A percentile compares a stretch with the other conserved stretches of the same genome.
Evolutionary conservation across 2,329 filamentous ascomycete genomes (phyloP).

Genomic region (Acephala macrosclerotiorum): DNA sequence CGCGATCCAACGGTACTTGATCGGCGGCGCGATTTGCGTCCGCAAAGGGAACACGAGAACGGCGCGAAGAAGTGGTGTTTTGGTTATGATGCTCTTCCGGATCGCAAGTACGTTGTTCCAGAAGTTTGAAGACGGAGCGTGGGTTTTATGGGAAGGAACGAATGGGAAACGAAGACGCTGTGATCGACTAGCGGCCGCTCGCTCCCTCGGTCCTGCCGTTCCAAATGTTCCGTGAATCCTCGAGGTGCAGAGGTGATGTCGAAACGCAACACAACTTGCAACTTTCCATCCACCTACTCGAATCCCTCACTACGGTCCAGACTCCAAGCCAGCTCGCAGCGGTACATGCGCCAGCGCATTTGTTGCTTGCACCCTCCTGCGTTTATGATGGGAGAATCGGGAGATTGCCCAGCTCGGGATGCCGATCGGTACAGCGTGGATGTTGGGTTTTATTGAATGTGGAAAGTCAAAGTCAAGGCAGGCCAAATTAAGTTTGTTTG

Average conservation of each 20-base stretch:
- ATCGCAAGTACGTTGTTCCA: slow-evolving; percentile 1
- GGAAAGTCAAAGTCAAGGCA: slow-evolving; percentile 3
- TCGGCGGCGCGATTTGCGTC: slow-evolving; percentile 13
- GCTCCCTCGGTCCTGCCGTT: no score
- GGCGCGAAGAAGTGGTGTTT: slow-evolving; percentile 9
- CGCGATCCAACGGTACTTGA: slow-evolving; percentile 25
- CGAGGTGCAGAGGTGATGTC: no score
- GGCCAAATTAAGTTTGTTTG: slow-evolving; percentile 7
- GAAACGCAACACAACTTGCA: no score
- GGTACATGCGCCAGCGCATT: neutral
- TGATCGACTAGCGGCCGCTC: no score
- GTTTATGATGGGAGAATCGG: slow-evolving; percentile 19
- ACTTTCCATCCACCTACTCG: neutral
- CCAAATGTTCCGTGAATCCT: no score
- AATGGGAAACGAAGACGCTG: no score
- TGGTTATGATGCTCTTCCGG: neutral
- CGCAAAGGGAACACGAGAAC: neutral
- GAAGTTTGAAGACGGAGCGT: neutral
- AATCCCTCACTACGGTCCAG: neutral
- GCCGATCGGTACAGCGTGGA: slow-evolving; percentile 1
- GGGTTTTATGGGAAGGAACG: no score
- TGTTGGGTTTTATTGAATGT: neutral
- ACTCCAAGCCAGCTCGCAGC: neutral
- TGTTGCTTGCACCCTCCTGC: neutral
- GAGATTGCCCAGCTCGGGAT: slow-evolving; percentile 4